Evolutionary conservation across 495 filamentous ascomycete genomes (phyloP).

Genomic region (Stereocaulon alpinum): DNA sequence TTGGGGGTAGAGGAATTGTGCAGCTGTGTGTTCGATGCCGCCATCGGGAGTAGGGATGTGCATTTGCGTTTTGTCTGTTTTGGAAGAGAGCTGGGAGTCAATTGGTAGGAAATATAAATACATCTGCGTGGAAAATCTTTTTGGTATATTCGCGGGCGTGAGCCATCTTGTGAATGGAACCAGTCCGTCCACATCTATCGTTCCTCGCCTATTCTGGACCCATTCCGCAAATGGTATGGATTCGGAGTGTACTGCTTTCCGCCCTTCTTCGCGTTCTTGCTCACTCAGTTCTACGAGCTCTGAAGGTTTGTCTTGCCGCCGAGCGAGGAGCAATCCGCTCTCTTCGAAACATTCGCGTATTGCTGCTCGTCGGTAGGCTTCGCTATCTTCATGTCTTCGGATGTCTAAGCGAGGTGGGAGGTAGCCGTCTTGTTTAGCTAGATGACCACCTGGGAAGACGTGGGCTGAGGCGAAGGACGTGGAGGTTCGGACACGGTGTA

Average conservation of each 20-base stretch:
- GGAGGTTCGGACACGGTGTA: conserved; percentile 74
- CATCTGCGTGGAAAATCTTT: conserved; percentile 88
- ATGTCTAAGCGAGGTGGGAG: conserved; percentile 34
- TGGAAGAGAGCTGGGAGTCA: conserved; percentile 17
- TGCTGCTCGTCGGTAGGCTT: conserved; percentile 64
- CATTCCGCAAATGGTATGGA: conserved; percentile 54
- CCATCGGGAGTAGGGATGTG: conserved; percentile 67
- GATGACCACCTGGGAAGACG: conserved; percentile 91
- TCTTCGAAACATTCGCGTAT: conserved; percentile 93
- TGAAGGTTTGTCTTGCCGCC: conserved; percentile 29
- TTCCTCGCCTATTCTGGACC: conserved; percentile 50
- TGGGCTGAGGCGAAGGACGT: conserved; percentile 82
- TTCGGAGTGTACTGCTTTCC: conserved; percentile 55
- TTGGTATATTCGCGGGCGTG: conserved; percentile 60
- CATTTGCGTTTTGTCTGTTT: conserved; percentile 30
- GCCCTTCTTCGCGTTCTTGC: conserved; percentile 50
- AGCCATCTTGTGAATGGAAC: conserved; percentile 88
- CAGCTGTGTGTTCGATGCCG: conserved; percentile 73
- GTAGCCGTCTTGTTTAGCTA: conserved; percentile 56
- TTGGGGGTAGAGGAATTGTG: conserved; percentile 57
- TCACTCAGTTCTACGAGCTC: conserved; percentile 37
- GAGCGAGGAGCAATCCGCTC: conserved; percentile 77
- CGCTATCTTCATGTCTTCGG: conserved; percentile 53
- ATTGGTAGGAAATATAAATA: conserved; percentile 90
- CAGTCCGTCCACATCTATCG: conserved; percentile 56